These are phyloP conservation scores for Schizosaccharomyces osmophilus DNA, from an alignment of 805 yeast species.

Conservation along the genomic window DNA sequence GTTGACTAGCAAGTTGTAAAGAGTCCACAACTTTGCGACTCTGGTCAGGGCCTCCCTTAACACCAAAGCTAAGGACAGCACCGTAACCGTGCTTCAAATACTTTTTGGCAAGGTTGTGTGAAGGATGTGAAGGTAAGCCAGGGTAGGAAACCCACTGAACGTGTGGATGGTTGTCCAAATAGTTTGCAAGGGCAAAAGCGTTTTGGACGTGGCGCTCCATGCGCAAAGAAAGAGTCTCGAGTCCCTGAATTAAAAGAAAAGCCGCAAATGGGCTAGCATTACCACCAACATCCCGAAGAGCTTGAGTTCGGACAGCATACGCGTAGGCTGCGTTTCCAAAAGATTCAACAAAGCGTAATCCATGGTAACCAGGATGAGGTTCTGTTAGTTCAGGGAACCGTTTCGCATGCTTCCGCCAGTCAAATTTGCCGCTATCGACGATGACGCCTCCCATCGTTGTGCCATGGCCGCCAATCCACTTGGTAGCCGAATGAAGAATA, in stretches of 20 bases:
- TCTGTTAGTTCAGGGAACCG: conserved; percentile 76
- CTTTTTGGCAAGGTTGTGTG: conserved; percentile 62
- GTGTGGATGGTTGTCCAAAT: conserved; percentile 42
- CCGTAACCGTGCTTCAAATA: conserved; percentile 65
- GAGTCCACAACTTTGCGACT: conserved; percentile 66
- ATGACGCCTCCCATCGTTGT: conserved; percentile 81
- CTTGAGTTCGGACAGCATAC: conserved; percentile 57
- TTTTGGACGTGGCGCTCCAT: conserved; percentile 79
- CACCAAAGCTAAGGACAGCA: conserved; percentile 74
- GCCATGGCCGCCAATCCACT: conserved; percentile 96
- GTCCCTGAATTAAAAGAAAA: conserved; percentile 69
- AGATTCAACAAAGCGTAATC: conserved; percentile 56
- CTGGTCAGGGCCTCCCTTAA: conserved; percentile 35
- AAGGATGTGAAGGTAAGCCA: conserved; percentile 57
- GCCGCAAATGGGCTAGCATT: conserved; percentile 69
- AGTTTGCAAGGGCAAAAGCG: conserved; percentile 55
- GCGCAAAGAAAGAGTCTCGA: conserved; percentile 80
- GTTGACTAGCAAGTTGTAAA: conserved; percentile 65
- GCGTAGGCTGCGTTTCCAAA: conserved; percentile 56
- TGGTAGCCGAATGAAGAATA: conserved; percentile 82
- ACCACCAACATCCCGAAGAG: conserved; percentile 82
- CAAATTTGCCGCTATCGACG: conserved; percentile 78
- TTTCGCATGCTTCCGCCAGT: conserved; percentile 64
- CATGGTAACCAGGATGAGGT: conserved; percentile 89
- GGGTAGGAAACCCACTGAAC: conserved; percentile 84